Evolutionary conservation across 345 rosid genomes (phyloP), one percentile per base, ranked within the genome.

Genomic region (Citrus trifoliata): DNA sequence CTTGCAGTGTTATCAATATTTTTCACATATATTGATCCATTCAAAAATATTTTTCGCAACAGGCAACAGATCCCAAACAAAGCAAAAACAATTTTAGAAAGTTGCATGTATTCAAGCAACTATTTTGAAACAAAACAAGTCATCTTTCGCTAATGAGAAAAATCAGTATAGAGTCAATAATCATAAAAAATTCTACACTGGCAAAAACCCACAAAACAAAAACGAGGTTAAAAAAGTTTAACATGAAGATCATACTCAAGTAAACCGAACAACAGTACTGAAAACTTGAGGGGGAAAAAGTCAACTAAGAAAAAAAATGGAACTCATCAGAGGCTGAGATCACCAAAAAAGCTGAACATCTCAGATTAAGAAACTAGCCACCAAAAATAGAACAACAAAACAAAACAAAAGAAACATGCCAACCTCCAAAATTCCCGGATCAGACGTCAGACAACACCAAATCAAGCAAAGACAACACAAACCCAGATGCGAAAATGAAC

Each of bases 391-490:
- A 55, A 78, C 7, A 67, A 27, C 21, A 64, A 63, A n/a, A 22
- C 14, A 60, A 19, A 13, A 65, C 7, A 55, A 78, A 6, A 35
- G 40, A 19, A 70, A 78, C 61, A 32, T 28, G 33, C 33, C 46
- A 9, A 42, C 53, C 67, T 71, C 32, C 24, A 42, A 67, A 46
- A 76, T 73, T 80, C 71, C 70, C 51, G 75, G 76, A 80, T 61
- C 79, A 40, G 61, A 80, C 64, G 51, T 30, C 74, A 13, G 51
- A 69, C 38, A 51, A 58, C 3, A n/a, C 33, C 25, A 51, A 61
- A 62, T 30, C 68, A 51, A 74, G 51, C 22, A 38, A 67, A 35
- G 73, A 33, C 24, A 64, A 53, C 13, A 42, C 30, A 22, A 22
- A 64, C 25, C 28, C 63, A 73, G 18, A 42, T 56, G 59, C 21